phyloP scores from a whole-genome alignment of 768 basidiomycete species.

The Thelephora ganbajun region DNA sequence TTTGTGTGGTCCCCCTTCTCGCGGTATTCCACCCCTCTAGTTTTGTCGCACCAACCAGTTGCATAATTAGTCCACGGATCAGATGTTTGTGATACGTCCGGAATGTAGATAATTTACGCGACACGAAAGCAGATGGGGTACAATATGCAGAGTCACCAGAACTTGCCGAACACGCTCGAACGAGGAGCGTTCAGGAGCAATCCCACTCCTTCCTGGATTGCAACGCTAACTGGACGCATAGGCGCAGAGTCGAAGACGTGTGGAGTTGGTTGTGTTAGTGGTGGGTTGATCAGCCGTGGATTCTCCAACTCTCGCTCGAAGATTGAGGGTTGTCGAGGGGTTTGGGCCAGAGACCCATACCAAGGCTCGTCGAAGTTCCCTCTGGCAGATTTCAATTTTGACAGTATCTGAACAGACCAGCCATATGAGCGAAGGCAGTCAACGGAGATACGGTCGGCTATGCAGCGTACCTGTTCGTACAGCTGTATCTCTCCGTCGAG shows the following conservation, averaged over 20 bases:
- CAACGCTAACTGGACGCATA: slow-evolving; percentile 62
- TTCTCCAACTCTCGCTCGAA: slow-evolving; percentile 63
- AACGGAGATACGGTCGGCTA: neutral
- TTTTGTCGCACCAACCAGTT: neutral
- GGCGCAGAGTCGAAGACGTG: slow-evolving; percentile 68
- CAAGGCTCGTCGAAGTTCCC: slow-evolving; percentile 33
- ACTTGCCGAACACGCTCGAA: slow-evolving; percentile 46
- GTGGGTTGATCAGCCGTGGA: slow-evolving; percentile 27
- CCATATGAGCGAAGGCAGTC: neutral
- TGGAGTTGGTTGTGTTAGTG: slow-evolving; percentile 62
- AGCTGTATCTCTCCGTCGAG: slow-evolving; percentile 68
- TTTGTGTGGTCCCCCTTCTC: neutral
- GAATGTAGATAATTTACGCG: too few species aligned
- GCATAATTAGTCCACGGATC: too few species aligned
- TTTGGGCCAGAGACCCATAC: slow-evolving; percentile 31
- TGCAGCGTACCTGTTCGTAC: slow-evolving; percentile 45
- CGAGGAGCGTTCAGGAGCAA: slow-evolving; percentile 36
- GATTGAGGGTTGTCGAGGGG: slow-evolving; percentile 51
- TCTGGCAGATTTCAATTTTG: slow-evolving; percentile 44
- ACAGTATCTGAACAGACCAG: slow-evolving; percentile 29
- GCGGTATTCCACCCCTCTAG: neutral
- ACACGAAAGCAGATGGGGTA: neutral
- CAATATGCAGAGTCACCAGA: slow-evolving; percentile 29
- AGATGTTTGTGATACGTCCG: too few species aligned
- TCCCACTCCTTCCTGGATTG: slow-evolving; percentile 60